phyloP scores from a whole-genome alignment of 176 grass and related monocot species.

The Hyparrhenia diplandra region DNA sequence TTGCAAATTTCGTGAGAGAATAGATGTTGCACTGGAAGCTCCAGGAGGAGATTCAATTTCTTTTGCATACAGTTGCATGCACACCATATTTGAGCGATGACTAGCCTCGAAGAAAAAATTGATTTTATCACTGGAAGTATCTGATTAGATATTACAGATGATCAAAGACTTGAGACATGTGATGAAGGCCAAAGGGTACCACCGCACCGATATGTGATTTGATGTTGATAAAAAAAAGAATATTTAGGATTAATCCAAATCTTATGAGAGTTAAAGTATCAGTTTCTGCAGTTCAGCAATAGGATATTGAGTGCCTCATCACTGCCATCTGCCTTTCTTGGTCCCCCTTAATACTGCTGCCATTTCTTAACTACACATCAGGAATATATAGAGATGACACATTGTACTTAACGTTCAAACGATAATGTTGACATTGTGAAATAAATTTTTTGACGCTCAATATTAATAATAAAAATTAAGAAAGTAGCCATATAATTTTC shows the following conservation, averaged over 20 bases:
- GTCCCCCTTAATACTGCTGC: conserved; percentile 8
- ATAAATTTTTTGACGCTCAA: not conserved
- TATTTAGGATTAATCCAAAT: not conserved
- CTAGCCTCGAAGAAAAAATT: conserved; percentile 84
- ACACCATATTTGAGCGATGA: conserved; percentile 80
- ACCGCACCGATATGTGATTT: not conserved
- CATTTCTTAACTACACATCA: conserved; percentile 6
- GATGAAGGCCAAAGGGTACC: conserved; percentile 11
- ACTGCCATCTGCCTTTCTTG: not conserved
- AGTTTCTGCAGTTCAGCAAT: conserved; percentile 17
- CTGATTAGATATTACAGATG: conserved; percentile 55
- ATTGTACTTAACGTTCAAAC: not conserved
- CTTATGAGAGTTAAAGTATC: not conserved
- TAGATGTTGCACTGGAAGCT: conserved; percentile 72
- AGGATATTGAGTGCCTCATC: not conserved
- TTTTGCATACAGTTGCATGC: conserved; percentile 87
- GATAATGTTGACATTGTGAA: conserved; percentile 1
- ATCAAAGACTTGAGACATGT: conserved; percentile 42
- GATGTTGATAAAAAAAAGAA: not conserved
- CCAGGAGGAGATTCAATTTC: conserved; percentile 79
- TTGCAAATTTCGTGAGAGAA: conserved; percentile 75
- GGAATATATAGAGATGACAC: not conserved
- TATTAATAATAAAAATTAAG: not conserved
- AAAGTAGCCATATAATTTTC: not conserved
- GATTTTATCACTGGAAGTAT: conserved; percentile 56